A percentile compares a stretch with the other conserved stretches of the same genome.
These are phyloP conservation scores for Tremellales sp. DNA, from an alignment of 1,284 basidiomycete species.

Conservation along the genomic window DNA sequence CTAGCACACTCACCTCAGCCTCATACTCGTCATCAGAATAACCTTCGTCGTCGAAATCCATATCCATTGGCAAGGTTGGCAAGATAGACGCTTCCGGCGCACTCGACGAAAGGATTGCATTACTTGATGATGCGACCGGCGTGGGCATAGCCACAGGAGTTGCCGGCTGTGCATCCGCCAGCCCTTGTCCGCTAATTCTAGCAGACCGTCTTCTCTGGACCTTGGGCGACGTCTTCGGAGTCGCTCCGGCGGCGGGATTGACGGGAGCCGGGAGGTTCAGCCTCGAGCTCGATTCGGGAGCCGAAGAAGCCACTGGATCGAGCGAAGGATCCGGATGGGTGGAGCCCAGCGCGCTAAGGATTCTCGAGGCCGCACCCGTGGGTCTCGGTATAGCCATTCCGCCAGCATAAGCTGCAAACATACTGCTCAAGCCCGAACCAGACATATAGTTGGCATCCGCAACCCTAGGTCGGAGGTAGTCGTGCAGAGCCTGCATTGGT, in stretches of 20 bases:
- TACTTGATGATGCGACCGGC: conserved; percentile 4
- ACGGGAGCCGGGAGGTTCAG: neutral
- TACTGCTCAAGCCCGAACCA: conserved; percentile 71
- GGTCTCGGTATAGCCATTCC: conserved; percentile 32
- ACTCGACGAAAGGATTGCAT: conserved; percentile 10
- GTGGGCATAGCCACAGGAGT: conserved; percentile 32
- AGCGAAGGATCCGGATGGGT: conserved; percentile 25
- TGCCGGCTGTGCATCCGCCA: conserved; percentile 25
- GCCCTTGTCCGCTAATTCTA: conserved; percentile 66
- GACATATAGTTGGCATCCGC: conserved; percentile 57
- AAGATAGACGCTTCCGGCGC: conserved; percentile 24
- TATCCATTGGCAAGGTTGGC: conserved; percentile 35
- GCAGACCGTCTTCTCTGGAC: conserved; percentile 67
- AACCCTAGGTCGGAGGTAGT: conserved; percentile 85
- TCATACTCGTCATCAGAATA: conserved; percentile 72
- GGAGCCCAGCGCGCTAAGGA: conserved; percentile 30
- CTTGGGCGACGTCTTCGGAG: conserved; percentile 17
- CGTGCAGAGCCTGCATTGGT: conserved; percentile 89
- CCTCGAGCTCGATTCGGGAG: conserved; percentile 9
- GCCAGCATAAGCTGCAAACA: conserved; percentile 82
- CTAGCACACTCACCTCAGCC: conserved; percentile 28
- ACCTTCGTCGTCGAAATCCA: conserved; percentile 53
- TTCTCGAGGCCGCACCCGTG: conserved; percentile 12
- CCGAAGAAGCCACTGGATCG: conserved; percentile 7
- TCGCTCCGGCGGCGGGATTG: conserved; percentile 2